phyloP scores from a whole-genome alignment of 257 asterid species.

The Nyctanthes arbortristis region DNA sequence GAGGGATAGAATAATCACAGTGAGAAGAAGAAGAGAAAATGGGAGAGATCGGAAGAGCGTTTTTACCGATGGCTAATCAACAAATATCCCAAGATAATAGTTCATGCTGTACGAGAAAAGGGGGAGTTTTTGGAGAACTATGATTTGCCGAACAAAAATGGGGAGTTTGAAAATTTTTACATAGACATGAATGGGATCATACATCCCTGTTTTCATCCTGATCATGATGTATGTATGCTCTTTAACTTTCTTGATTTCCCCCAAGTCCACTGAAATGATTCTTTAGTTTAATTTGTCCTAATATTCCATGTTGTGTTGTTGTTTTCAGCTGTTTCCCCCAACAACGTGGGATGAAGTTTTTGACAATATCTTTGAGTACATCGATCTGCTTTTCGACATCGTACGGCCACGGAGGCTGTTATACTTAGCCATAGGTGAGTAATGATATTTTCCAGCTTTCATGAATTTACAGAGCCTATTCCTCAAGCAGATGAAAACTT shows the following conservation, averaged over 20 bases:
- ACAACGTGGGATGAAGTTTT: constrained; percentile 60
- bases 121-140: constrained; percentile 1
- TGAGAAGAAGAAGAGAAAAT: constrained; percentile 20
- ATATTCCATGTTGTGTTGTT: neutral
- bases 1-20: too few relatives aligned
- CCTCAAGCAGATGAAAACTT: neutral
- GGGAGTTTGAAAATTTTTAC: constrained; percentile 25
- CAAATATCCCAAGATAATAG: constrained; percentile 39
- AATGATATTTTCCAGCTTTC: neutral
- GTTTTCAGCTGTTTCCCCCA: constrained; percentile 39
- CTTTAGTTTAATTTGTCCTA: neutral
- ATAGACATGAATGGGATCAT: constrained; percentile 31
- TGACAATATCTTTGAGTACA: constrained; percentile 32
- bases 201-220: constrained; percentile 22
- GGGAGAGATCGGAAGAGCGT: constrained; percentile 56
- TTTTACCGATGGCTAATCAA: constrained; percentile 50
- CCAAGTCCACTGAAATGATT: neutral
- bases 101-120: constrained; percentile 22
- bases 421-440: constrained; percentile 49
- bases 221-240: constrained; percentile 12
- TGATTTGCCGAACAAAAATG: constrained; percentile 7
- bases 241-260: too few relatives aligned
- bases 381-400: constrained; percentile 50
- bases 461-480: neutral
- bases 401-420: constrained; percentile 59